Percentiles rank a stretch among this genome's conserved stretches.
Conservation (phyloP, 192 early-diverging fungal species). For the Phlyctochytrium bullatum region DNA sequence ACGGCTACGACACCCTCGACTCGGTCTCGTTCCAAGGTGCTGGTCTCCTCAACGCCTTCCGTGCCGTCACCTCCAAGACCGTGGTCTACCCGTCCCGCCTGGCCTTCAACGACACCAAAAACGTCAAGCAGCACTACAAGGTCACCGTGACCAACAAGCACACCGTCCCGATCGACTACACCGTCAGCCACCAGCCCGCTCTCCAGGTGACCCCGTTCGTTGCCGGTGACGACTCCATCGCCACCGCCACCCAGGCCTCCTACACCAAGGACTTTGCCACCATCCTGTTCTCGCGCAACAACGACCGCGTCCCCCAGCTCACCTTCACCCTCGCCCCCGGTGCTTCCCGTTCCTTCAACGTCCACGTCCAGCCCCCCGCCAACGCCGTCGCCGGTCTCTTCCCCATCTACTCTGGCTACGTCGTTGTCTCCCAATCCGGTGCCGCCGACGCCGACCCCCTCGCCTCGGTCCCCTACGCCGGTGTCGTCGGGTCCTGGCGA, state of each 20-base stretch:
- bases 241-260: neutral
- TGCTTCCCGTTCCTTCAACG: conserved; percentile 20
- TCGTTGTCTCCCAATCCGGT: conserved; percentile 14
- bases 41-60: conserved; percentile 50
- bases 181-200: conserved; percentile 29
- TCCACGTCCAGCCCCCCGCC: conserved; percentile 28
- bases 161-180: conserved; percentile 28
- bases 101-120: conserved; percentile 51
- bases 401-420: conserved; percentile 37
- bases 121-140: conserved; percentile 11
- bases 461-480: conserved; percentile 26
- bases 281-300: neutral
- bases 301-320: neutral
- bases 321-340: conserved; percentile 29
- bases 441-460: neutral
- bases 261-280: neutral
- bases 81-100: conserved; percentile 44
- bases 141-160: conserved; percentile 40
- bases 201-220: conserved; percentile 38
- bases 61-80: conserved; percentile 32
- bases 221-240: conserved; percentile 9
- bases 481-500: conserved; percentile 12
- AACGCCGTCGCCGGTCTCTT: conserved; percentile 5
- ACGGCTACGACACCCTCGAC: conserved; percentile 19
- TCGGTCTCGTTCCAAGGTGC: conserved; percentile 43